Percentiles rank a stretch among this genome's conserved stretches.
These are phyloP conservation scores for Saccharomycopsis sp. DNA, from an alignment of 805 yeast genomes.

Conservation along the genomic window DNA sequence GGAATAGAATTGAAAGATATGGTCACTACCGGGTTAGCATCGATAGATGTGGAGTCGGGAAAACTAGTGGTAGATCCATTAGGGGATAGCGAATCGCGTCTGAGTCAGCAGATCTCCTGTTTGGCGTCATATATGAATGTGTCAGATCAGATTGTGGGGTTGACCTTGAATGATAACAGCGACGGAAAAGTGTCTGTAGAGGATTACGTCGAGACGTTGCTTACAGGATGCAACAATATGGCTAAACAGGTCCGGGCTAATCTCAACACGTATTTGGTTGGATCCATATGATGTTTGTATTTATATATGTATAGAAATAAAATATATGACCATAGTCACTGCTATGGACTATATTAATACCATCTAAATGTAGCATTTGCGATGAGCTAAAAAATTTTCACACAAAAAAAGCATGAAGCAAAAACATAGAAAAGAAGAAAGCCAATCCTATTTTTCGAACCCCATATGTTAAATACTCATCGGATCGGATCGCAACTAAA, in stretches of 20 bases:
- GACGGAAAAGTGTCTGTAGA: constrained; percentile 24
- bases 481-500: too few species aligned
- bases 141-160: constrained; percentile 53
- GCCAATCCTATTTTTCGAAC: too few species aligned
- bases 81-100: constrained; percentile 27
- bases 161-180: constrained; percentile 41
- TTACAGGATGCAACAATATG: constrained; percentile 16
- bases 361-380: too few species aligned
- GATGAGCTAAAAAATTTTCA: too few species aligned
- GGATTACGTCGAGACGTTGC: constrained; percentile 20
- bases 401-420: too few species aligned
- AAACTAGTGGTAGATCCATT: background rate
- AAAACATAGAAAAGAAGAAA: too few species aligned
- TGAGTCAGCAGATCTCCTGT: background rate
- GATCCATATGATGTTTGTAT: background rate
- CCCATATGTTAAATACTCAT: too few species aligned
- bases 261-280: constrained; percentile 10
- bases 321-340: too few species aligned
- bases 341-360: too few species aligned
- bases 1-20: constrained; percentile 75
- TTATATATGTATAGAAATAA: too few species aligned
- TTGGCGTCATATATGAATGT: constrained; percentile 48
- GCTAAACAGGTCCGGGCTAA: constrained; percentile 15
- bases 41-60: constrained; percentile 21
- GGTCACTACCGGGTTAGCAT: constrained; percentile 55